Percentiles rank a stretch among this genome's conserved stretches.
Conservation (phyloP, 1,284 basidiomycete genomes). For the Grifola frondosa region DNA sequence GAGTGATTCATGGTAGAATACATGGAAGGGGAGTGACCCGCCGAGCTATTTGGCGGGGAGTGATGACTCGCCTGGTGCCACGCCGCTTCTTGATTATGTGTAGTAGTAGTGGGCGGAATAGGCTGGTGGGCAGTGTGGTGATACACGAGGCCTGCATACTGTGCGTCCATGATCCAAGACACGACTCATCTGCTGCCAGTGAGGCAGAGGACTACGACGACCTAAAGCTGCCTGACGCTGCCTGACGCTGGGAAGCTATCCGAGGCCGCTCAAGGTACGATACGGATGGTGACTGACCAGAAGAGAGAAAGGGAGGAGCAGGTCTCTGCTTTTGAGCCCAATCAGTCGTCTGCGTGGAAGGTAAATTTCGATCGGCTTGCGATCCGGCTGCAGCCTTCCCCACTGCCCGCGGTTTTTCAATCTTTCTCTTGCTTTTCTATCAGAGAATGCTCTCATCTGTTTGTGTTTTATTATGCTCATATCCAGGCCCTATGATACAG, state of each 20-base stretch:
- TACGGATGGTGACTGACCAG: constrained; percentile 19
- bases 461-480: no score
- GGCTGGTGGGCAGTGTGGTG: constrained; percentile 21
- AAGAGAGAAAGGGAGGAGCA: constrained; percentile 16
- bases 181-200: constrained; percentile 14
- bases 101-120: constrained; percentile 15
- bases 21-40: constrained; percentile 30
- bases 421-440: no score
- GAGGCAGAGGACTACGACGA: constrained; percentile 7
- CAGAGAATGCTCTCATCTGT: no score
- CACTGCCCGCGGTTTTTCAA: constrained; percentile 11
- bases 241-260: no score
- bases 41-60: constrained; percentile 21
- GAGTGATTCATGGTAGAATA: constrained; percentile 33
- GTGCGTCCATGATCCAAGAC: constrained; percentile 24
- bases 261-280: no score
- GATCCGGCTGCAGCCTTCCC: constrained; percentile 10
- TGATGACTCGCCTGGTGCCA: constrained; percentile 23
- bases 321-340: constrained; percentile 11
- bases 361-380: constrained; percentile 11
- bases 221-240: no score
- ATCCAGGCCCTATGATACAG: no score
- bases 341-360: constrained; percentile 8
- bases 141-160: constrained; percentile 30
- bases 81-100: constrained; percentile 21